phyloP scores from a whole-genome alignment of 805 yeast genomes.

The Monosporozyma siamensis region DNA sequence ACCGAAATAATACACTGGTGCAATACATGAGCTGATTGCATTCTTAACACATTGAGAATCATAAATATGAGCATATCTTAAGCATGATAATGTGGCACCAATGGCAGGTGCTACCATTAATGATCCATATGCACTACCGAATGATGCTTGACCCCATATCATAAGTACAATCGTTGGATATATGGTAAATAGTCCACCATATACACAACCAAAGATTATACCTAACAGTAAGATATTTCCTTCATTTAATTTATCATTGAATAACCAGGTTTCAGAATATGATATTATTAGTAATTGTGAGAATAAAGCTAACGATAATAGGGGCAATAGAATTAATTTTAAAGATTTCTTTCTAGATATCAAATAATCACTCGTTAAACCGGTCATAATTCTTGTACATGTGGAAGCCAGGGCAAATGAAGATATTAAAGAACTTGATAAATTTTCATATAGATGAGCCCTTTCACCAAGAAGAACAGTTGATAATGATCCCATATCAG shows the following conservation, averaged over 20 bases:
- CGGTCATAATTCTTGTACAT: slow-evolving; percentile 53
- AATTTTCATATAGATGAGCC: not conserved
- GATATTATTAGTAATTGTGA: slow-evolving; percentile 30
- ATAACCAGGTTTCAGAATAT: slow-evolving; percentile 9
- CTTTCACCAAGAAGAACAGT: slow-evolving; percentile 19
- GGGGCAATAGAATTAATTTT: slow-evolving; percentile 25
- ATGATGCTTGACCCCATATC: slow-evolving; percentile 78
- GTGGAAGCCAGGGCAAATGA: slow-evolving; percentile 65
- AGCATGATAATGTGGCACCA: slow-evolving; percentile 61
- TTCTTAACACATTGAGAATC: slow-evolving; percentile 33
- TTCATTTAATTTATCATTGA: slow-evolving; percentile 17
- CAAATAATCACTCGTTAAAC: slow-evolving; percentile 56
- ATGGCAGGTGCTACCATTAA: slow-evolving; percentile 84
- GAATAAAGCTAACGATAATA: slow-evolving; percentile 30
- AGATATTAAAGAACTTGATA: slow-evolving; percentile 40
- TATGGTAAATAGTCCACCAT: slow-evolving; percentile 79
- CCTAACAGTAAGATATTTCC: slow-evolving; percentile 25
- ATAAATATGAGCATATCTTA: slow-evolving; percentile 56
- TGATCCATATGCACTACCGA: slow-evolving; percentile 90
- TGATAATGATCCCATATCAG: slow-evolving; percentile 73
- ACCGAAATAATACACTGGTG: slow-evolving; percentile 13
- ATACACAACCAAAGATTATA: slow-evolving; percentile 47
- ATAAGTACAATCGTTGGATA: slow-evolving; percentile 78
- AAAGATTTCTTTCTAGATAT: slow-evolving; percentile 19
- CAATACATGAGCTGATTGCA: slow-evolving; percentile 13